Conservation (phyloP, 2,329 filamentous ascomycete genomes). For the Trichoderma sp. region DNA sequence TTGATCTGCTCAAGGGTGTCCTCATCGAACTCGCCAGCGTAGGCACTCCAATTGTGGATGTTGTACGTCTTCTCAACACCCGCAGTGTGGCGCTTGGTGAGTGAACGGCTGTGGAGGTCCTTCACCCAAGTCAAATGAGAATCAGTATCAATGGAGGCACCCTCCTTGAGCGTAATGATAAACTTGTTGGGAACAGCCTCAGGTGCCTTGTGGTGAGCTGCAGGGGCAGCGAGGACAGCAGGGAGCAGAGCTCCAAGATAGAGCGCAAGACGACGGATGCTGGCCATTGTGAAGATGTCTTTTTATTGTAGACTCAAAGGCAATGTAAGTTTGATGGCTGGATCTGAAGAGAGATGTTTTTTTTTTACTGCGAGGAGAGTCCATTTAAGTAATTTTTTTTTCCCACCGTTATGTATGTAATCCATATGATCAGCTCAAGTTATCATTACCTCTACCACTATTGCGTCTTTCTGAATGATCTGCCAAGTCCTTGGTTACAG, state of each 20-base stretch:
- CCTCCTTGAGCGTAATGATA: constrained; percentile 60
- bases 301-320: background rate
- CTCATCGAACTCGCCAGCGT: constrained; percentile 42
- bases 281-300: constrained; percentile 27
- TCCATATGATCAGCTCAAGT: background rate
- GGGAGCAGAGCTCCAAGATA: constrained; percentile 34
- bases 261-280: constrained; percentile 31
- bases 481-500: background rate
- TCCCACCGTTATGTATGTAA: background rate
- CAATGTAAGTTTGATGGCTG: background rate
- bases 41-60: constrained; percentile 36
- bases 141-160: constrained; percentile 41
- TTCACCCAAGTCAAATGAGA: constrained; percentile 48
- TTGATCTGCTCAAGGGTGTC: constrained; percentile 40
- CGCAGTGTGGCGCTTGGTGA: constrained; percentile 44
- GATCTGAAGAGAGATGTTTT: background rate
- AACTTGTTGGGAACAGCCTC: constrained; percentile 37
- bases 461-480: background rate
- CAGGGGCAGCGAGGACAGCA: constrained; percentile 31
- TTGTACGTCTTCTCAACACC: constrained; percentile 33
- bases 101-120: constrained; percentile 51
- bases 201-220: constrained; percentile 10
- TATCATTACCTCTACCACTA: background rate
- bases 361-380: background rate
- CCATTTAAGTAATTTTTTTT: background rate